Conservation (phyloP, 176 grass and related monocot species). For the Aegilops tauschii region DNA sequence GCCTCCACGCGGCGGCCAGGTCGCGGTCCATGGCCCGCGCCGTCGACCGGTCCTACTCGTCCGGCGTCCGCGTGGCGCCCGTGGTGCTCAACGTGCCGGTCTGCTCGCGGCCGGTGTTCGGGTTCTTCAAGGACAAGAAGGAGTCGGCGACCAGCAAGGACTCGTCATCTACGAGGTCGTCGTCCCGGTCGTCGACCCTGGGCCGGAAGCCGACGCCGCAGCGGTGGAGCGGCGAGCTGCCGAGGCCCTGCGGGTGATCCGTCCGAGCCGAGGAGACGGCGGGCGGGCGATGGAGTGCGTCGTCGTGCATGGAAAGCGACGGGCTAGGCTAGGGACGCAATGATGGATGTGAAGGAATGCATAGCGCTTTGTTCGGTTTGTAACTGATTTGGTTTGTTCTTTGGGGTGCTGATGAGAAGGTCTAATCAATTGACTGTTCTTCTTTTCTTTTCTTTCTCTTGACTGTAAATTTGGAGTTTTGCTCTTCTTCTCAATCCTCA, state of each 20-base stretch:
- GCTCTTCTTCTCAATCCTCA: constrained; percentile 12
- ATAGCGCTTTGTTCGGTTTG: constrained; percentile 4
- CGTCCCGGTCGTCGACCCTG: constrained; percentile 20
- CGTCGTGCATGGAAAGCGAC: background rate
- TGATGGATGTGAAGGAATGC: background rate
- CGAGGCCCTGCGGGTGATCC: constrained; percentile 25
- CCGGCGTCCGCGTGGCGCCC: constrained; percentile 67
- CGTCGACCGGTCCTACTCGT: constrained; percentile 78
- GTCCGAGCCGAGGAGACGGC: background rate
- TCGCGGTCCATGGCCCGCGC: constrained; percentile 43
- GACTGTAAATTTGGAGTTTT: constrained; percentile 59
- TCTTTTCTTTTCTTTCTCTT: background rate
- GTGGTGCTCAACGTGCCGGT: constrained; percentile 88
- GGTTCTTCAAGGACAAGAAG: constrained; percentile 84
- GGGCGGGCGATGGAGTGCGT: background rate
- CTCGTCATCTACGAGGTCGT: background rate
- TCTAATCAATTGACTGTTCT: constrained; percentile 60
- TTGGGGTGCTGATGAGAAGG: constrained; percentile 18
- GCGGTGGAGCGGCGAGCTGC: constrained; percentile 46
- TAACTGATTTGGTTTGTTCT: constrained; percentile 61
- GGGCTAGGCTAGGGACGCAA: background rate
- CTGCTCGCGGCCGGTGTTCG: constrained; percentile 79
- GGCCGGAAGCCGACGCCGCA: constrained; percentile 35
- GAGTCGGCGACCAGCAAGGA: constrained; percentile 34
- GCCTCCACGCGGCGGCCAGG: constrained; percentile 56